Percentiles rank a stretch among this genome's conserved stretches.
Evolutionary conservation across 768 basidiomycete species (phyloP).

Genomic region (Tricholoma hemisulphureum): DNA sequence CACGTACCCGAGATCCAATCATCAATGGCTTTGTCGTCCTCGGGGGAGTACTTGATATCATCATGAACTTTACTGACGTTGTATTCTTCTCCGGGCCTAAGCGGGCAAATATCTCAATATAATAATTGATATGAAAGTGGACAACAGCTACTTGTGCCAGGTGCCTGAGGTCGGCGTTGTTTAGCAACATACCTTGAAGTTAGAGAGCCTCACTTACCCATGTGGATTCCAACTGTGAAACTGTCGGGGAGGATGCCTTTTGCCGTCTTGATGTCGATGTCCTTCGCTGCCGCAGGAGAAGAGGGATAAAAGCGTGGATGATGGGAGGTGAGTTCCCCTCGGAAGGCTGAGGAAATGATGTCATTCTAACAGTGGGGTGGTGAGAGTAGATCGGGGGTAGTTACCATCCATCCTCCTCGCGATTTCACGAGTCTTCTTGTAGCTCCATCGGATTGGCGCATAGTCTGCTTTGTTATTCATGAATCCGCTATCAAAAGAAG

Average conservation of each 20-base stretch:
- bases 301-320: constrained; percentile 75
- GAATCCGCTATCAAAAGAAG: constrained; percentile 72
- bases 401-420: constrained; percentile 70
- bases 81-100: constrained; percentile 50
- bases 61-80: constrained; percentile 57
- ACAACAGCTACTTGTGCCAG: constrained; percentile 45
- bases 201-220: constrained; percentile 41
- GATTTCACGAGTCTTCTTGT: constrained; percentile 73
- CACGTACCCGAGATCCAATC: constrained; percentile 58
- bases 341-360: constrained; percentile 45
- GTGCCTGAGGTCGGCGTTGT: constrained; percentile 32
- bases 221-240: constrained; percentile 69
- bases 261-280: constrained; percentile 69
- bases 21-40: constrained; percentile 72
- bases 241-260: constrained; percentile 58
- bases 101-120: background rate
- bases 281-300: constrained; percentile 55
- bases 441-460: constrained; percentile 73
- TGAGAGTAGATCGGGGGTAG: background rate
- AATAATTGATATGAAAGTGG: background rate
- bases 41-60: constrained; percentile 62
- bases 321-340: constrained; percentile 69
- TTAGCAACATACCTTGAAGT: background rate
- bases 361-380: background rate
- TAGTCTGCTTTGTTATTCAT: constrained; percentile 79